Conservation (phyloP, 495 filamentous ascomycete species). For the Xylaria curta region DNA sequence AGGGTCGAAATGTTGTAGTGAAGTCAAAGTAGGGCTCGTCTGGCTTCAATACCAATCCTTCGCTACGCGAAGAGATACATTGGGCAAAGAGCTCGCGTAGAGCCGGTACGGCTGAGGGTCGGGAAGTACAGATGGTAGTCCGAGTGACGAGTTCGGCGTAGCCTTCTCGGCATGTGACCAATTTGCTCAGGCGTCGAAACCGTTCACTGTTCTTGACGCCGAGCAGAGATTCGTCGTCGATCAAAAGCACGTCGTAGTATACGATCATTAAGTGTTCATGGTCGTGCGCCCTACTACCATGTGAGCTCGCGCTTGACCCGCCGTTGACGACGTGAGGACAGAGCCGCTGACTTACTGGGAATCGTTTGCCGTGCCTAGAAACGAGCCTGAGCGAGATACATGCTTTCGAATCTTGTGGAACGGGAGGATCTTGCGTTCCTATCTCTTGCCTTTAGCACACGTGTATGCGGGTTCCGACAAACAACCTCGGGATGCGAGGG, state of each 20-base stretch:
- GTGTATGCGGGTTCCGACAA: background rate
- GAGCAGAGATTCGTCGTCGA: conserved; percentile 72
- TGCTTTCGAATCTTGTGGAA: conserved; percentile 86
- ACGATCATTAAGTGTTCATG: conserved; percentile 85
- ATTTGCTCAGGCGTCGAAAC: conserved; percentile 61
- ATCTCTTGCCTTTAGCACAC: conserved; percentile 30
- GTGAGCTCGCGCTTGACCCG: conserved; percentile 27
- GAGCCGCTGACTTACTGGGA: conserved; percentile 61
- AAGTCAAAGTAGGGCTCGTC: conserved; percentile 79
- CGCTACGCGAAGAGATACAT: conserved; percentile 68
- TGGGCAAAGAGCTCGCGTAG: conserved; percentile 69
- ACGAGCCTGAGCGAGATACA: conserved; percentile 73
- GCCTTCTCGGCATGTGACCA: conserved; percentile 63
- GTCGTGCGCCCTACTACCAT: conserved; percentile 57
- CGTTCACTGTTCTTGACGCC: conserved; percentile 65
- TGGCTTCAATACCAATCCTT: conserved; percentile 84
- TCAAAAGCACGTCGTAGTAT: conserved; percentile 77
- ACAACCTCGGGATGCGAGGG: background rate
- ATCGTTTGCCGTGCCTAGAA: conserved; percentile 70
- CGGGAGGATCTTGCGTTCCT: conserved; percentile 61
- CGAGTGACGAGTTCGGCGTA: conserved; percentile 67
- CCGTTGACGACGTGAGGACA: too few species aligned
- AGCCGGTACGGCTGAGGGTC: conserved; percentile 46
- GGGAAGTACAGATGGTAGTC: conserved; percentile 67
- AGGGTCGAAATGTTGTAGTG: conserved; percentile 38